Conservation (phyloP, 2,329 filamentous ascomycete species). For the Trichoderma sp. region DNA sequence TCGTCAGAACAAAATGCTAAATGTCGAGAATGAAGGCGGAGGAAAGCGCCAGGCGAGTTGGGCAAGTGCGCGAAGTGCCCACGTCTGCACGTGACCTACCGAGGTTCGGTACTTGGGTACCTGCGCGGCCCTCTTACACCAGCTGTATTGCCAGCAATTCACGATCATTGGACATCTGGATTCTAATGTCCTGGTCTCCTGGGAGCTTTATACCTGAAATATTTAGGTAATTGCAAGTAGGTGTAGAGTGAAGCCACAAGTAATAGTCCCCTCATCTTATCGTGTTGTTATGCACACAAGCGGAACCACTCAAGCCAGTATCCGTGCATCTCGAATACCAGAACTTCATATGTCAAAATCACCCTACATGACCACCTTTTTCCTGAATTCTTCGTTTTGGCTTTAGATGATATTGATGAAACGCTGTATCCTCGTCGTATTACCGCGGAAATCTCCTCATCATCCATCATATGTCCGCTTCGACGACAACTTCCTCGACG, state of each 20-base stretch:
- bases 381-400: neutral
- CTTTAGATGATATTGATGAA: neutral
- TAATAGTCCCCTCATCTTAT: no score
- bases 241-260: no score
- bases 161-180: neutral
- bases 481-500: neutral
- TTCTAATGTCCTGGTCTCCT: no score
- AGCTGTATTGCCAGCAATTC: neutral
- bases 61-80: conserved; percentile 18
- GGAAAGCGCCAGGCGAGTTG: neutral
- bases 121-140: neutral
- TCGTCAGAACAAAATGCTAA: neutral
- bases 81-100: conserved; percentile 20
- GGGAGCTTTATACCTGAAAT: no score
- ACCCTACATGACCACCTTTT: neutral
- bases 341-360: neutral
- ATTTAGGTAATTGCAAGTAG: no score
- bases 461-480: neutral
- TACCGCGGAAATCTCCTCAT: neutral
- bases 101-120: neutral
- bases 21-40: neutral
- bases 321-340: no score
- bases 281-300: neutral
- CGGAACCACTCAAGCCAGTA: neutral
- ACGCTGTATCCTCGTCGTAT: neutral